Evolutionary conservation across 1,284 basidiomycete genomes (phyloP), one percentile per base, ranked within the genome.

Genomic region (Rhodotorula sp.): DNA sequence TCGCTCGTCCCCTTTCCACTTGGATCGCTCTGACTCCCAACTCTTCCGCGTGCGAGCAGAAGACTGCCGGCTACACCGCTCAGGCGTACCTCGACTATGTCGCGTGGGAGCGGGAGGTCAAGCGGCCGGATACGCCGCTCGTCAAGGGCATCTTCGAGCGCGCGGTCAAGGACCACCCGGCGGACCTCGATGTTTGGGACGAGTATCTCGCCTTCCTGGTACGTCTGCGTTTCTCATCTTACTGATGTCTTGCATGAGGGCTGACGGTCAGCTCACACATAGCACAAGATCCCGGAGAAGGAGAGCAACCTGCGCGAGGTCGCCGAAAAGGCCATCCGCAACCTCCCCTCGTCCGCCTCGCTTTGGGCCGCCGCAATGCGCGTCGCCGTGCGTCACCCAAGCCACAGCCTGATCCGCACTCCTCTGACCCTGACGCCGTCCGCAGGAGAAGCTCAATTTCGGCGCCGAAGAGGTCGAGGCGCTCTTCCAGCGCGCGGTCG

Each of bases 281-380:
- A 73, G 65, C 59, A 66, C 59, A 64, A 50, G 29, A 39, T 65
- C 21, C 55, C 60, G 10, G 62, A 61, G 27, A 65, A 67, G 29
- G 62, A 68, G 37, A 29, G 55, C 9, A 44, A 61, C 41, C 32
- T 73, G 27, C n/a, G 58, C 27, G 54, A 63, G 32, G 48, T 73
- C 13, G 50, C 64, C 3, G 70, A 73, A 41, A 60, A 89, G 54
- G 89, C 89, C 25, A 80, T 86, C 32, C 85, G 89, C 70, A 90
- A 89, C 77, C 85, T 88, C 0, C 90, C 91, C 37, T 85, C 83
- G 22, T 89, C 85, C 37, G 90, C 89, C 25, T 86, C 88, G 76
- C 82, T 90, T 15, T 91, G 90, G 88, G 87, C 89, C 6, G 84
- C 87, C 44, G 90, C 90, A 78, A 86, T 92, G 32, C 86, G 89